phyloP scores from a whole-genome alignment of 768 basidiomycete species.

The Neoboletus brunneissimus region DNA sequence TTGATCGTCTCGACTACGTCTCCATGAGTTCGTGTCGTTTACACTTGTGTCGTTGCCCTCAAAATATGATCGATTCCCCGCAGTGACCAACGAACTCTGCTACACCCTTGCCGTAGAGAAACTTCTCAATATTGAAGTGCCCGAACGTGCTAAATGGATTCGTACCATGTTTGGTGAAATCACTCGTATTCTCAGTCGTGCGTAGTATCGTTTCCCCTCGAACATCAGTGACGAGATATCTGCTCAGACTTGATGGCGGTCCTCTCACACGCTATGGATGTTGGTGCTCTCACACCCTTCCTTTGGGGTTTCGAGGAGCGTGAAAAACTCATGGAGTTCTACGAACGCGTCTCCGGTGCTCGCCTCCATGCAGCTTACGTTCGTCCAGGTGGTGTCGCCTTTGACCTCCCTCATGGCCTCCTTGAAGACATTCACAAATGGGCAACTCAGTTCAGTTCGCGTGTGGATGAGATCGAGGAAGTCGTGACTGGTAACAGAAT shows the following conservation, averaged over 20 bases:
- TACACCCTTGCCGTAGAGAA: constrained; percentile 98
- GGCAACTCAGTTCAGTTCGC: constrained; percentile 89
- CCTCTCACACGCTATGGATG: constrained; percentile 94
- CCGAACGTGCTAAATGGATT: constrained; percentile 98
- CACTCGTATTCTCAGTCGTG: constrained; percentile 91
- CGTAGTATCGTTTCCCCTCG: constrained; percentile 27
- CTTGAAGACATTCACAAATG: constrained; percentile 97
- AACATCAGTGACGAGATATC: not conserved
- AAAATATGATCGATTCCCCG: constrained; percentile 5
- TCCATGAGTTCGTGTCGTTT: constrained; percentile 81
- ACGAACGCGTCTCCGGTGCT: constrained; percentile 97
- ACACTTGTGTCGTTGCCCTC: not conserved
- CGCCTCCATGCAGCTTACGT: constrained; percentile 98
- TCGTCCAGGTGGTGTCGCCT: constrained; percentile 96
- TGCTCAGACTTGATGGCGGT: constrained; percentile 89
- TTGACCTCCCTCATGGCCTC: constrained; percentile 97
- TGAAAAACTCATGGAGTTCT: constrained; percentile 99
- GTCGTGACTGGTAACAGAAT: constrained; percentile 97
- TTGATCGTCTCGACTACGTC: constrained; percentile 98
- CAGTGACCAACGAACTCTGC: constrained; percentile 98
- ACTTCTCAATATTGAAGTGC: constrained; percentile 93
- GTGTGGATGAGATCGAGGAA: constrained; percentile 97
- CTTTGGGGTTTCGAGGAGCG: constrained; percentile 99
- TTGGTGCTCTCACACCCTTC: constrained; percentile 97
- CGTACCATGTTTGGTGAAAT: constrained; percentile 96